These are phyloP conservation scores for Nannochloropsis salina DNA, from an alignment of 108 stramenopile genomes.

Conservation along the genomic window DNA sequence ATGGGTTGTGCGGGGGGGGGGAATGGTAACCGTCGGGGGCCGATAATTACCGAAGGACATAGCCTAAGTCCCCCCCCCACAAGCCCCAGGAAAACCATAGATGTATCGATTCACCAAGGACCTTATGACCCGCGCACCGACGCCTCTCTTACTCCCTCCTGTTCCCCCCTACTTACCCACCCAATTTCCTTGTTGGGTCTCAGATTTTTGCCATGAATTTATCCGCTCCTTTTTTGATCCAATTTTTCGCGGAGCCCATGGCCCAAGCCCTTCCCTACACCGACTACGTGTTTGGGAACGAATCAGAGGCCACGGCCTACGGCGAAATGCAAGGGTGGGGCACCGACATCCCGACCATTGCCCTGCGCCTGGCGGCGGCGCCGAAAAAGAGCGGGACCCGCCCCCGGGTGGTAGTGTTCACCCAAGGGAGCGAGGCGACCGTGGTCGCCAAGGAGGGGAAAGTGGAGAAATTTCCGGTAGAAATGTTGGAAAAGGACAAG, in stretches of 20 bases:
- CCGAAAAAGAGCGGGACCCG: slow-evolving; percentile 76
- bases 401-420: slow-evolving; percentile 87
- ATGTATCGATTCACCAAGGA: no score
- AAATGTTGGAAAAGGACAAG: slow-evolving; percentile 67
- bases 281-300: slow-evolving; percentile 96
- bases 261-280: slow-evolving; percentile 84
- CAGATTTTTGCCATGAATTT: slow-evolving; percentile 85
- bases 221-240: slow-evolving; percentile 95
- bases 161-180: neutral
- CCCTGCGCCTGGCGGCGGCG: slow-evolving; percentile 70
- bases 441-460: slow-evolving; percentile 84
- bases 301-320: slow-evolving; percentile 93
- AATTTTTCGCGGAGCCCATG: slow-evolving; percentile 94
- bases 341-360: slow-evolving; percentile 79
- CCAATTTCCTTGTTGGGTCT: neutral
- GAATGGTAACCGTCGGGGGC: no score
- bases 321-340: slow-evolving; percentile 88
- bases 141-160: neutral
- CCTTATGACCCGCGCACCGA: no score
- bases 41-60: no score
- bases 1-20: no score
- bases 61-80: no score
- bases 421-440: slow-evolving; percentile 88
- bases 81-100: no score
- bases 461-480: slow-evolving; percentile 79